These are phyloP conservation scores for Geotrichum bryndzae DNA, from an alignment of 1,139 yeast genomes.

Conservation along the genomic window DNA sequence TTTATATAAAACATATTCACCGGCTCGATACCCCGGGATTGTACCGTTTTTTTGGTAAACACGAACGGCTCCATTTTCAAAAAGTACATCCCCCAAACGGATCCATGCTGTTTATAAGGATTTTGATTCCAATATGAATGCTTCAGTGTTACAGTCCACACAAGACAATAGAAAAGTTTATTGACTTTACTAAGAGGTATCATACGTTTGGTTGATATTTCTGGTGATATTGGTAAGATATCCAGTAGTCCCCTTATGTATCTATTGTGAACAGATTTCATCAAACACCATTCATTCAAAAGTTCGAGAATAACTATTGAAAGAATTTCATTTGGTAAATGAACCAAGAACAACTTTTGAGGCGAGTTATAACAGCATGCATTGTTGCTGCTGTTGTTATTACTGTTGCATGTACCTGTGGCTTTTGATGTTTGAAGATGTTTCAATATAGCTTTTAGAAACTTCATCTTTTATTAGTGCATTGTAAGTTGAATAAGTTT, in stretches of 20 bases:
- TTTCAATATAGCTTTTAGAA: too few species aligned
- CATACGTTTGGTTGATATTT: not conserved
- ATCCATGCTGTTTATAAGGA: not conserved
- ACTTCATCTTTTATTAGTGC: too few species aligned
- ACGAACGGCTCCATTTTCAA: not conserved
- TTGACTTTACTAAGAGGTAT: not conserved
- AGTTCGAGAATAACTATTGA: too few species aligned
- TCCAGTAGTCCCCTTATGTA: not conserved
- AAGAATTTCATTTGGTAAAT: too few species aligned
- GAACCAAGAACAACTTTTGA: too few species aligned
- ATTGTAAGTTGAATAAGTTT: too few species aligned
- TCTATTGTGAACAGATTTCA: too few species aligned
- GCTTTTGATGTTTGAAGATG: too few species aligned
- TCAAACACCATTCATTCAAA: too few species aligned
- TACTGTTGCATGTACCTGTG: too few species aligned
- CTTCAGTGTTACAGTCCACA: not conserved
- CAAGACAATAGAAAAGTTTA: not conserved
- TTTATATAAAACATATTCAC: not conserved
- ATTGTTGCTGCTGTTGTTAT: too few species aligned
- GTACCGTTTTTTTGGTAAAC: not conserved
- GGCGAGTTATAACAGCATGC: too few species aligned
- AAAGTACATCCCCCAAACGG: not conserved
- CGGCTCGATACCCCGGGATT: not conserved
- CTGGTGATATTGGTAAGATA: not conserved
- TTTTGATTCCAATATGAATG: not conserved